Percentiles rank a stretch among this genome's conserved stretches.
Conservation (phyloP, 2,329 filamentous ascomycete genomes). For the Boeremia lycopersici region DNA sequence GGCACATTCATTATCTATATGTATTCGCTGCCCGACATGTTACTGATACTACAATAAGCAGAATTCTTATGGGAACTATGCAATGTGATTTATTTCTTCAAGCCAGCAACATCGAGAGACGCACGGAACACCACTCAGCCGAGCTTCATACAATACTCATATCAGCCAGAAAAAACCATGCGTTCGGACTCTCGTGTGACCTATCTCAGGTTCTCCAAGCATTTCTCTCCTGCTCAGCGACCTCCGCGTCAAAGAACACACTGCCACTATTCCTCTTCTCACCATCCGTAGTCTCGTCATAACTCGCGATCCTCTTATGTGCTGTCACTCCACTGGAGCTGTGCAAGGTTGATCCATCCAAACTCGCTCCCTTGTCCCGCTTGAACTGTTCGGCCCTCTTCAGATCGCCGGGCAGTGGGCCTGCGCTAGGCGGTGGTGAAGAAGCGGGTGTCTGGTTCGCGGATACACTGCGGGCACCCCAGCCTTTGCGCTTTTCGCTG, state of each 20-base stretch:
- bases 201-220: conserved; percentile 1
- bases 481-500: conserved; percentile 70
- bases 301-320: conserved; percentile 12
- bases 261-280: conserved; percentile 1
- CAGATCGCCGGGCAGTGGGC: conserved; percentile 28
- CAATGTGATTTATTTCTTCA: too few relatives aligned
- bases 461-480: conserved; percentile 28
- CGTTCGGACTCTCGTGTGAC: too few relatives aligned
- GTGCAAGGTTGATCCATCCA: conserved; percentile 14
- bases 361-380: conserved; percentile 23
- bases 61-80: too few relatives aligned
- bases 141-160: too few relatives aligned
- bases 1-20: too few relatives aligned
- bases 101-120: too few relatives aligned
- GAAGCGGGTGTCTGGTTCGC: conserved; percentile 26
- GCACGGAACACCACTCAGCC: too few relatives aligned
- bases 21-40: too few relatives aligned
- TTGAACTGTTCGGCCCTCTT: conserved; percentile 38
- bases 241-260: conserved; percentile 12
- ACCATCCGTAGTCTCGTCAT: conserved; percentile 12
- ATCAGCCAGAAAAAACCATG: too few relatives aligned
- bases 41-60: too few relatives aligned
- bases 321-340: not conserved
- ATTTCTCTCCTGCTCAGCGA: conserved; percentile 12
- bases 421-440: conserved; percentile 25